A percentile compares a stretch with the other conserved stretches of the same genome.
phyloP scores from a whole-genome alignment of 2,329 filamentous ascomycete species.

The Pseudogymnoascus sp. region DNA sequence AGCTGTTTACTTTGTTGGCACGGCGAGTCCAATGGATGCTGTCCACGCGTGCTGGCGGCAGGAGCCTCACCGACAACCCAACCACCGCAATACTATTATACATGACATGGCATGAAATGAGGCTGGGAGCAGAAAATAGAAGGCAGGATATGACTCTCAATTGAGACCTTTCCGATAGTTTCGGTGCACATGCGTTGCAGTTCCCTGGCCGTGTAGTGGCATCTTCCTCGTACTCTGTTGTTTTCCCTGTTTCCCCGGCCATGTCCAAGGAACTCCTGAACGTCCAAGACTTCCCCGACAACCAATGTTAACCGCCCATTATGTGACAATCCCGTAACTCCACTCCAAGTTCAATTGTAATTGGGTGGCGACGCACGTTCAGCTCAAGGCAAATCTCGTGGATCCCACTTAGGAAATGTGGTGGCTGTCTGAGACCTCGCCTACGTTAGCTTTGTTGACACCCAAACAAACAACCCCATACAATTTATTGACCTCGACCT shows the following conservation, averaged over 20 bases:
- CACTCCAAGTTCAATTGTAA: not conserved
- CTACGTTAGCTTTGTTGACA: conserved; percentile 14
- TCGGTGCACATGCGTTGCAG: not conserved
- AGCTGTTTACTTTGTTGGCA: conserved; percentile 5
- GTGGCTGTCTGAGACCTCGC: conserved; percentile 12
- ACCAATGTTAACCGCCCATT: conserved; percentile 9
- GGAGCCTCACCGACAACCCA: conserved; percentile 10
- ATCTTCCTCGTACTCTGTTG: not conserved
- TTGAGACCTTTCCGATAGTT: not conserved
- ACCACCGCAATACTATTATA: not conserved
- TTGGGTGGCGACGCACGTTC: not conserved
- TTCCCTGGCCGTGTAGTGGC: not conserved
- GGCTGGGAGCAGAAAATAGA: not conserved
- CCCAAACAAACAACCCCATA: conserved; percentile 12
- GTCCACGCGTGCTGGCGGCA: conserved; percentile 9
- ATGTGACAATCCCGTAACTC: conserved; percentile 9
- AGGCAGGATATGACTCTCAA: not conserved
- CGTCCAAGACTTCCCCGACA: not conserved
- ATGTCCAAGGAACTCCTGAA: not conserved
- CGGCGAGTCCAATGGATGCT: not conserved
- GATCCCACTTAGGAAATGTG: conserved; percentile 9
- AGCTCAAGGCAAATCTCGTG: conserved; percentile 2
- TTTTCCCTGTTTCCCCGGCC: not conserved
- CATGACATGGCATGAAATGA: conserved; percentile 2
- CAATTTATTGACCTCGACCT: conserved; percentile 14